Evolutionary conservation across 2,329 filamentous ascomycete genomes (phyloP).

Genomic region (Arthrobotrys pseudoclavata): DNA sequence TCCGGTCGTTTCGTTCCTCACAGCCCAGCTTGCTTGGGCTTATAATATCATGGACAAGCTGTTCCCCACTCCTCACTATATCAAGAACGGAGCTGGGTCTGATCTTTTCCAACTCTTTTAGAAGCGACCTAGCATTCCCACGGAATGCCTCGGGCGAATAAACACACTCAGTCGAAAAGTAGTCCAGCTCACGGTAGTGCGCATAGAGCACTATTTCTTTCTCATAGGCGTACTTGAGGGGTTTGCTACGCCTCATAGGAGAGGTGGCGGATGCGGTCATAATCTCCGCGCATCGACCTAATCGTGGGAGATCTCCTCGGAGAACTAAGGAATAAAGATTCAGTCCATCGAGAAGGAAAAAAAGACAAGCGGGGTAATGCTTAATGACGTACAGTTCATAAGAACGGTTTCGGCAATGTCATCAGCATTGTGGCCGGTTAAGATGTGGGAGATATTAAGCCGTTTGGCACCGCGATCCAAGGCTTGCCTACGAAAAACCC

Average conservation of each 20-base stretch:
- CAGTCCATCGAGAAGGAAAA: background rate
- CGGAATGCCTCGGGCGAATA: slow-evolving; percentile 98
- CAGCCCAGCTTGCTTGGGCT: slow-evolving; percentile 63
- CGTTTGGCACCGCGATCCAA: slow-evolving; percentile 91
- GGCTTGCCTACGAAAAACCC: slow-evolving; percentile 93
- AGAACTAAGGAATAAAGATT: slow-evolving; percentile 71
- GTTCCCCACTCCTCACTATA: slow-evolving; percentile 93
- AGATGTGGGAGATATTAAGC: slow-evolving; percentile 89
- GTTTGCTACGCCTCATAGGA: slow-evolving; percentile 94
- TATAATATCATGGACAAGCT: slow-evolving; percentile 91
- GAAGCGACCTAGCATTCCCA: slow-evolving; percentile 88
- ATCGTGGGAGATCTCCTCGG: slow-evolving; percentile 85
- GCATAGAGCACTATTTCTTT: slow-evolving; percentile 99
- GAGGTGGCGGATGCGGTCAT: slow-evolving; percentile 82
- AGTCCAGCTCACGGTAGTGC: slow-evolving; percentile 95
- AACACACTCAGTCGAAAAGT: slow-evolving; percentile 98
- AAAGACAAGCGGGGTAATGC: background rate
- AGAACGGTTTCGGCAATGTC: slow-evolving; percentile 97
- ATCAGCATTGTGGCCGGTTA: slow-evolving; percentile 97
- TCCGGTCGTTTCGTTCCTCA: background rate
- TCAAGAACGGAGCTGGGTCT: slow-evolving; percentile 94
- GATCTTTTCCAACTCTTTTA: slow-evolving; percentile 95
- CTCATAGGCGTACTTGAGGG: slow-evolving; percentile 97
- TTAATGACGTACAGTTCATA: slow-evolving; percentile 77
- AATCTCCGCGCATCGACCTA: slow-evolving; percentile 91